Evolutionary conservation across 352 stramenopile species (phyloP).

Genomic region (Pythium coloratum): DNA sequence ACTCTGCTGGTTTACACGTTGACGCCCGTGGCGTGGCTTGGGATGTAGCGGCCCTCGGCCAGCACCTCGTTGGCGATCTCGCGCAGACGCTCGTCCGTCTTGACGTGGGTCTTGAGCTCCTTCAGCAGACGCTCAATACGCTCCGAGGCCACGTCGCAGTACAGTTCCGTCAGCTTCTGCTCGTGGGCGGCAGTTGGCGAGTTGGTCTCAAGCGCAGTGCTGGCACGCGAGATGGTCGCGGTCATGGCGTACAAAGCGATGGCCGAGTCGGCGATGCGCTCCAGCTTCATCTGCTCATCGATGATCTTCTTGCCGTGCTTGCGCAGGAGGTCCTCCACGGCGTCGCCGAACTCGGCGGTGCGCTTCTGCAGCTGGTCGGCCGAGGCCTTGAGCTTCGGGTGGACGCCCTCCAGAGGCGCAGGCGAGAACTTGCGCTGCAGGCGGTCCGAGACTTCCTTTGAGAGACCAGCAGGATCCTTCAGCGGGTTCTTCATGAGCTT

Average conservation of each 20-base stretch:
- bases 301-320: conserved; percentile 90
- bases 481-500: conserved; percentile 84
- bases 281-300: conserved; percentile 85
- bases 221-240: conserved; percentile 83
- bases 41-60: conserved; percentile 72
- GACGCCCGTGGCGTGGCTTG: conserved; percentile 73
- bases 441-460: conserved; percentile 78
- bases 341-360: conserved; percentile 76
- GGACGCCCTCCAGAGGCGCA: conserved; percentile 63
- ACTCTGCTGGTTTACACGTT: conserved; percentile 36
- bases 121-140: conserved; percentile 65
- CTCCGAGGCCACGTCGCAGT: conserved; percentile 70
- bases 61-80: conserved; percentile 82
- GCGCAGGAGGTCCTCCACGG: conserved; percentile 72
- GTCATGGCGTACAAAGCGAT: conserved; percentile 87
- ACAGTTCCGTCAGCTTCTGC: conserved; percentile 75
- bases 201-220: conserved; percentile 50
- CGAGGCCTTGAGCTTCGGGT: conserved; percentile 57
- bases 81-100: conserved; percentile 69
- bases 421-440: conserved; percentile 83
- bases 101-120: conserved; percentile 57
- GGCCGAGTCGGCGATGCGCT: conserved; percentile 82
- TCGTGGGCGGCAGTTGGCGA: conserved; percentile 70
- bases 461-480: conserved; percentile 63
- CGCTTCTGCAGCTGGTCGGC: conserved; percentile 65